These are phyloP conservation scores for Cercospora janseana DNA, from an alignment of 2,329 filamentous ascomycete species.

Conservation along the genomic window DNA sequence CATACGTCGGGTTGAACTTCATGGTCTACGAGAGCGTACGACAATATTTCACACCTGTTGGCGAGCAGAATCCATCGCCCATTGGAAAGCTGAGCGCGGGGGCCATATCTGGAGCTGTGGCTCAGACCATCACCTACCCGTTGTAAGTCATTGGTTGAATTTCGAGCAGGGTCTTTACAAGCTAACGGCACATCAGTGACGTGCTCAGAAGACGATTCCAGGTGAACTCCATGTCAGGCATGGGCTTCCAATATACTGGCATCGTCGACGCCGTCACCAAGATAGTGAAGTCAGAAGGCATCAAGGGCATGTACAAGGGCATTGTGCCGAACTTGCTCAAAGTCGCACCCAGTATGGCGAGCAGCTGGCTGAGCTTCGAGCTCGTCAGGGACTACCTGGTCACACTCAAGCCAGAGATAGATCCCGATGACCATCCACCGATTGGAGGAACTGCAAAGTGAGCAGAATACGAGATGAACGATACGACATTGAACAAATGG, in stretches of 20 bases:
- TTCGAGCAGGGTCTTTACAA: neutral
- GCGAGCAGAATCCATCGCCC: slow-evolving; percentile 77
- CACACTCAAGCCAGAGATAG: slow-evolving; percentile 22
- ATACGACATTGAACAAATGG: neutral
- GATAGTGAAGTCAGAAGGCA: slow-evolving; percentile 80
- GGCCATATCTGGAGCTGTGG: slow-evolving; percentile 91
- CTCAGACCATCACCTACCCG: slow-evolving; percentile 96
- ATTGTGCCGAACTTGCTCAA: slow-evolving; percentile 94
- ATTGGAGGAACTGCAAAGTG: slow-evolving; percentile 15
- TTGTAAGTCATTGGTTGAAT: slow-evolving; percentile 63
- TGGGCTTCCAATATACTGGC: slow-evolving; percentile 93
- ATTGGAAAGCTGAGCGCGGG: slow-evolving; percentile 82
- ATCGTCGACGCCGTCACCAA: slow-evolving; percentile 78
- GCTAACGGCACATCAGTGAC: slow-evolving; percentile 56
- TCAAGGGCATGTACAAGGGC: slow-evolving; percentile 88
- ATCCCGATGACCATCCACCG: slow-evolving; percentile 18
- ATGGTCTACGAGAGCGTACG: slow-evolving; percentile 95
- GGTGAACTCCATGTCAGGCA: slow-evolving; percentile 98
- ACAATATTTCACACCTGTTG: slow-evolving; percentile 79
- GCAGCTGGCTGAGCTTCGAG: slow-evolving; percentile 97
- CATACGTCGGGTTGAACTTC: slow-evolving; percentile 96
- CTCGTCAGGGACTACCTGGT: slow-evolving; percentile 84
- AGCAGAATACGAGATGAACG: neutral
- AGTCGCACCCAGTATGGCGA: slow-evolving; percentile 97
- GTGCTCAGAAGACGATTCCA: slow-evolving; percentile 92